Conservation (phyloP, 768 basidiomycete species). For the Clathrus columnatus region DNA sequence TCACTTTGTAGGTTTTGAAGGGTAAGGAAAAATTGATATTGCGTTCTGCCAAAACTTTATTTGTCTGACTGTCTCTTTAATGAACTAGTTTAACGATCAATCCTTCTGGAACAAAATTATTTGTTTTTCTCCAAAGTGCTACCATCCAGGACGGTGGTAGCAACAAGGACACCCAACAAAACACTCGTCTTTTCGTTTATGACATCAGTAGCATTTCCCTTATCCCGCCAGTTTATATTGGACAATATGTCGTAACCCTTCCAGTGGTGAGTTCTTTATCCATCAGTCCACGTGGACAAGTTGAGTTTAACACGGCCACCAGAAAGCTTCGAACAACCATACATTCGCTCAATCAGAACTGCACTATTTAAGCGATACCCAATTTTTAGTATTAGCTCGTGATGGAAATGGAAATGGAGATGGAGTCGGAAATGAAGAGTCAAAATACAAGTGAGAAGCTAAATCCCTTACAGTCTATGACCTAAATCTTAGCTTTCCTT, state of each 20-base stretch:
- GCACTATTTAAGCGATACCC: slow-evolving; percentile 39
- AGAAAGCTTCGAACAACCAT: slow-evolving; percentile 33
- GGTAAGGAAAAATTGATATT: not conserved
- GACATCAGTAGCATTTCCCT: slow-evolving; percentile 31
- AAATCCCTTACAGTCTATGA: not conserved
- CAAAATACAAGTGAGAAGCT: slow-evolving; percentile 41
- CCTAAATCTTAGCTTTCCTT: not conserved
- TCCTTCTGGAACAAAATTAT: slow-evolving; percentile 38
- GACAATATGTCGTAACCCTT: slow-evolving; percentile 54
- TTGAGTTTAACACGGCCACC: no score
- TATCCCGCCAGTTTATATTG: slow-evolving; percentile 30
- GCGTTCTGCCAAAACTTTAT: not conserved
- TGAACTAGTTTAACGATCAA: slow-evolving; percentile 50
- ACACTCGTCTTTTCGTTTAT: slow-evolving; percentile 49
- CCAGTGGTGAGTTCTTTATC: slow-evolving; percentile 24
- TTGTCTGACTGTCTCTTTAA: slow-evolving; percentile 14
- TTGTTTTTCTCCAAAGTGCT: slow-evolving; percentile 55
- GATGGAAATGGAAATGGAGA: slow-evolving; percentile 56
- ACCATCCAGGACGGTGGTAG: slow-evolving; percentile 53
- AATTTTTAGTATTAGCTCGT: slow-evolving; percentile 53
- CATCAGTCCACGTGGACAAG: no score
- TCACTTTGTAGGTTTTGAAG: not conserved
- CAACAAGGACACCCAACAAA: slow-evolving; percentile 37
- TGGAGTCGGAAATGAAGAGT: slow-evolving; percentile 30
- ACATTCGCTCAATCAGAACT: slow-evolving; percentile 48